Conservation (phyloP, 2,329 filamentous ascomycete species). For the Mycosphaerella sp. region DNA sequence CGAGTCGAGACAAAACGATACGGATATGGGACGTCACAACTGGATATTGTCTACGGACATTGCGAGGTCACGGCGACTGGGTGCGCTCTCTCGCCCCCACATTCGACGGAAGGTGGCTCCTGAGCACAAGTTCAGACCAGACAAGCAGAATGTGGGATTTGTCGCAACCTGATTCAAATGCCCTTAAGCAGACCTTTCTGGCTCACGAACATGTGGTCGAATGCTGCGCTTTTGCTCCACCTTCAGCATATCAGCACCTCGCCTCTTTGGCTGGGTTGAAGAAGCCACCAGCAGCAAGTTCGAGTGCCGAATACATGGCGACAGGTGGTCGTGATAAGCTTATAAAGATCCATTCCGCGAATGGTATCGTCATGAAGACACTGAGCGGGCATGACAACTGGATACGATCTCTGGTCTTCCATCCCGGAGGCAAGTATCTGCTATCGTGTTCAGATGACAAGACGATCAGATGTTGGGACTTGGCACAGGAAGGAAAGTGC, state of each 20-base stretch:
- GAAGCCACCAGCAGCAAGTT: slow-evolving; percentile 67
- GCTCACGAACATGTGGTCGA: slow-evolving; percentile 84
- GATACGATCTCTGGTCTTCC: slow-evolving; percentile 80
- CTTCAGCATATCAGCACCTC: slow-evolving; percentile 69
- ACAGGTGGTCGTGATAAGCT: slow-evolving; percentile 87
- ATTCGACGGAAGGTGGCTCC: slow-evolving; percentile 71
- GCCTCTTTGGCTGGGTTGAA: slow-evolving; percentile 74
- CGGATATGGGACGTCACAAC: slow-evolving; percentile 91
- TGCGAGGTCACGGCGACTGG: slow-evolving; percentile 81
- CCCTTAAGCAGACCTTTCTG: slow-evolving; percentile 64
- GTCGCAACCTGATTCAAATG: slow-evolving; percentile 58
- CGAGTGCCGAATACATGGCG: slow-evolving; percentile 79
- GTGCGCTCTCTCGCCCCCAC: slow-evolving; percentile 83
- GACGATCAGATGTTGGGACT: slow-evolving; percentile 88
- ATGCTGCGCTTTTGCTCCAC: slow-evolving; percentile 80
- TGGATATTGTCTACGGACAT: slow-evolving; percentile 86
- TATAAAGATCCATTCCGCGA: slow-evolving; percentile 81
- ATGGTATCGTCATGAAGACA: slow-evolving; percentile 78
- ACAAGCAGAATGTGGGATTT: slow-evolving; percentile 82
- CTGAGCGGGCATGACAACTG: slow-evolving; percentile 89
- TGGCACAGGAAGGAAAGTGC: slow-evolving; percentile 82
- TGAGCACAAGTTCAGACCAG: slow-evolving; percentile 78
- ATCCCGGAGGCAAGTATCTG: slow-evolving; percentile 86
- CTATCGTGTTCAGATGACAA: slow-evolving; percentile 85
- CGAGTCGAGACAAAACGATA: slow-evolving; percentile 76